Evolutionary conservation across 805 yeast genomes (phyloP), one percentile per base, ranked within the genome.

Genomic region (Wickerhamomyces ciferrii): DNA sequence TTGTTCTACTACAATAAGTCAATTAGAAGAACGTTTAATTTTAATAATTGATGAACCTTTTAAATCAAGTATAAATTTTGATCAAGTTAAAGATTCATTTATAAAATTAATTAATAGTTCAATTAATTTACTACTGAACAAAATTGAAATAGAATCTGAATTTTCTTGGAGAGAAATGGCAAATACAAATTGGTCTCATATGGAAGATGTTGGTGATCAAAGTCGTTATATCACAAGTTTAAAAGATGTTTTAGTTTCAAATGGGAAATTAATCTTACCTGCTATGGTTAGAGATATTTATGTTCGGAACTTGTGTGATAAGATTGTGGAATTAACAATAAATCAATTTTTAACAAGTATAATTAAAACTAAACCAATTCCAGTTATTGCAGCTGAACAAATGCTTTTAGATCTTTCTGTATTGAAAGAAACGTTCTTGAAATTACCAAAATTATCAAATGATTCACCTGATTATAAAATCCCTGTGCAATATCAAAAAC

Each of bases 121-220:
- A 24, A 74, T 86, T 19, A 73, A 72, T 19, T 61, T 75, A 13
- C 63, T 90, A 19, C 70, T 86, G 23, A 65, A 66, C 21, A 82
- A 86, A 53, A 74, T 87, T 19, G 77, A 79, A 18, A 58, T 66
- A 21, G 90, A 87, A 52, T 64, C 84, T 42, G 80, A 78, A 24
- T 76, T 81, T 47, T 76, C 84, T 5, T 91, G 96, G 96, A 74
- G 94, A 53, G 96, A 89, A 56, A 82, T 94, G 74, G 67, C 75
- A 10, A 83, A 83, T 53, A 78, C 81, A 40, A 84, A 87, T 61
- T 90, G 97, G 96, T 70, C 72, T 25, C 69, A 72, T 34, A 64
- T 79, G 51, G 79, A 76, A 25, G 71, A 74, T n/a, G 87, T 84
- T 3, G 81, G 79, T 25, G 92, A 83, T 51, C 81, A 84, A 52